Percentiles rank a stretch among this genome's conserved stretches.
phyloP scores from a whole-genome alignment of 208 protist genomes.

The Trypanosoma caninum region DNA sequence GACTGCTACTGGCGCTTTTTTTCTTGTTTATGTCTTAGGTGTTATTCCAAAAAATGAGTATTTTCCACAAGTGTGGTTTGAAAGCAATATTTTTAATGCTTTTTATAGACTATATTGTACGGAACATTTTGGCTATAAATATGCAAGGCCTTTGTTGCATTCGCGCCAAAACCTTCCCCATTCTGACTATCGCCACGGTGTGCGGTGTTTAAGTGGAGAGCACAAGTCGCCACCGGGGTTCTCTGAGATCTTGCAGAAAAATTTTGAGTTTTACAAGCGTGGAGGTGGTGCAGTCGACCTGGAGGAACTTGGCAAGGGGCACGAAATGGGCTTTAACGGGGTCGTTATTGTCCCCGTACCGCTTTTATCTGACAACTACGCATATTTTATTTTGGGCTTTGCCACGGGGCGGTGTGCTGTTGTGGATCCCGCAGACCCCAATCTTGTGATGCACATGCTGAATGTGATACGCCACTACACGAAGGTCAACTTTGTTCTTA shows the following conservation, averaged over 20 bases:
- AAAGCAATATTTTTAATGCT: constrained; percentile 55
- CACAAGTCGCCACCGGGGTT: constrained; percentile 8
- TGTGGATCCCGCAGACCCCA: constrained; percentile 79
- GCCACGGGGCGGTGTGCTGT: constrained; percentile 45
- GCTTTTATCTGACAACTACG: constrained; percentile 89
- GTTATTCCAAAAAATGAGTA: constrained; percentile 46
- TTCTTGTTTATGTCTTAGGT: constrained; percentile 39
- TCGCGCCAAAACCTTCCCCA: constrained; percentile 48
- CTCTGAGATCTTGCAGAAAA: background rate
- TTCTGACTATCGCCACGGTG: constrained; percentile 76
- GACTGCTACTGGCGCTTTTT: background rate
- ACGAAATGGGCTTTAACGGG: constrained; percentile 3
- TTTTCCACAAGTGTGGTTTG: constrained; percentile 50
- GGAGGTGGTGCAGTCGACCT: constrained; percentile 27
- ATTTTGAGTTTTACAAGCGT: constrained; percentile 22
- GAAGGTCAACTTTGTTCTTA: constrained; percentile 37
- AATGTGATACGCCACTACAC: constrained; percentile 28
- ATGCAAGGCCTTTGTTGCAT: constrained; percentile 55
- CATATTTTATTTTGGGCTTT: constrained; percentile 78
- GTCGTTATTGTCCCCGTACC: constrained; percentile 70
- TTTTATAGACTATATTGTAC: constrained; percentile 76
- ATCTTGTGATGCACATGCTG: constrained; percentile 47
- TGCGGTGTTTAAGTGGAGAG: constrained; percentile 37
- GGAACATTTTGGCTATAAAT: constrained; percentile 51
- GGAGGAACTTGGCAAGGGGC: background rate